A percentile compares a stretch with the other conserved stretches of the same genome.
Conservation (phyloP, 768 basidiomycete genomes). For the Mrakia blollopis region DNA sequence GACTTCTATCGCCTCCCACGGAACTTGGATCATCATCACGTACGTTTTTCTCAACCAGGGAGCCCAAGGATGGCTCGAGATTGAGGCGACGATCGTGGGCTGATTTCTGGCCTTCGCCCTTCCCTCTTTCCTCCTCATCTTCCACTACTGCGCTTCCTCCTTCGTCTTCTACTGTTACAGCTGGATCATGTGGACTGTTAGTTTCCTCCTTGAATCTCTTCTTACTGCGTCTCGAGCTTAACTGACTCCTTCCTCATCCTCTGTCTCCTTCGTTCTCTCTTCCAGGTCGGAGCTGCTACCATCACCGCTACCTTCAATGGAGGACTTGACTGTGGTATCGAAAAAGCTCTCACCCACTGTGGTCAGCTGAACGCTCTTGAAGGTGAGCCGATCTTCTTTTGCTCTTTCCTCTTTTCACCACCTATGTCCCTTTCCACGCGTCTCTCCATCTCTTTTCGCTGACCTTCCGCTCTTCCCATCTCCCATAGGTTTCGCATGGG, state of each 20-base stretch:
- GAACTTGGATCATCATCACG: constrained; percentile 59
- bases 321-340: constrained; percentile 27
- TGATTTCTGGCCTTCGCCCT: too few species aligned
- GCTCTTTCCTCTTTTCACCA: too few species aligned
- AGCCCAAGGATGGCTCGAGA: not conserved
- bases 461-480: not conserved
- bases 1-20: constrained; percentile 30
- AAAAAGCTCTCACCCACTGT: constrained; percentile 56
- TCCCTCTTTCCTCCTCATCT: not conserved
- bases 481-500: constrained; percentile 12
- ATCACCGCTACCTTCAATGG: constrained; percentile 22
- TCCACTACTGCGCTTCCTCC: not conserved
- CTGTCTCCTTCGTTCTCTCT: not conserved
- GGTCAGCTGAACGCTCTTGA: constrained; percentile 69
- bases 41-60: constrained; percentile 41
- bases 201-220: not conserved
- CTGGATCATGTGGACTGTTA: constrained; percentile 43
- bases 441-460: too few species aligned
- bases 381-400: constrained; percentile 51
- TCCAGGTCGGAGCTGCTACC: constrained; percentile 14
- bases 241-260: not conserved
- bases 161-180: constrained; percentile 19
- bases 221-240: not conserved
- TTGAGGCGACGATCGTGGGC: not conserved
- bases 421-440: not conserved